Evolutionary conservation across 1,284 basidiomycete genomes (phyloP), one percentile per base, ranked within the genome.

Genomic region (Leccinum fallax): DNA sequence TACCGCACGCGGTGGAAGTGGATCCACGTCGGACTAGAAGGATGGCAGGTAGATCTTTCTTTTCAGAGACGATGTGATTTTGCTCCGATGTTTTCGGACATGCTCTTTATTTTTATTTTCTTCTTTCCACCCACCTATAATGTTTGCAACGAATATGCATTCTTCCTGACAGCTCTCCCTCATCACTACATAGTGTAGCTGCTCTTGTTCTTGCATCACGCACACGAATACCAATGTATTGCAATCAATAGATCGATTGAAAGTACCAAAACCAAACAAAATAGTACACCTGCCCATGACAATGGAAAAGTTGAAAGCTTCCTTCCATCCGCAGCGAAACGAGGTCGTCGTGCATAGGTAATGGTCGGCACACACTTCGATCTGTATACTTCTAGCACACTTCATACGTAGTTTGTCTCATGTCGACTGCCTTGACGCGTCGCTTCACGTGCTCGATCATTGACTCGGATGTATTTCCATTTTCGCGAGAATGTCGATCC

Each of bases 1-100:
- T 10, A 19, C n/a, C 1, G 46, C 21, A 15, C 56, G 56, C 7
- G 49, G 43, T 10, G 53, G 51, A 16, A 52, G 59, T 10, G 61
- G 60, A 30, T 57, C 56, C 11, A n/a, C 34, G 21, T 62, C 54
- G 28, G 68, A 65, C 13, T 69, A 61, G 69, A n/a, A 7, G 3
- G n/a, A 24, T 2, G 6, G 5, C 3, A n/a, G 7, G 19, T 15
- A 15, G 13, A 32, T n/a, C 11, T 15, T 16, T 49, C 2, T 9
- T 5, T 32, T 15, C 40, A 34, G 13, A 48, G 16, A 38, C 1
- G n/a, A 49, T 28, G 8, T 40, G 4, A 19, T 43, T 13, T 21
- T 43, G 40, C 40, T 43, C n/a, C 9, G 19, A 48, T 21, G 19
- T 48, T 21, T 21, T 13, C 19, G 19, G 46, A 48, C 19, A 48